Evolutionary conservation across 495 filamentous ascomycete species (phyloP).

Genomic region (Penicillium atrosanguineum): DNA sequence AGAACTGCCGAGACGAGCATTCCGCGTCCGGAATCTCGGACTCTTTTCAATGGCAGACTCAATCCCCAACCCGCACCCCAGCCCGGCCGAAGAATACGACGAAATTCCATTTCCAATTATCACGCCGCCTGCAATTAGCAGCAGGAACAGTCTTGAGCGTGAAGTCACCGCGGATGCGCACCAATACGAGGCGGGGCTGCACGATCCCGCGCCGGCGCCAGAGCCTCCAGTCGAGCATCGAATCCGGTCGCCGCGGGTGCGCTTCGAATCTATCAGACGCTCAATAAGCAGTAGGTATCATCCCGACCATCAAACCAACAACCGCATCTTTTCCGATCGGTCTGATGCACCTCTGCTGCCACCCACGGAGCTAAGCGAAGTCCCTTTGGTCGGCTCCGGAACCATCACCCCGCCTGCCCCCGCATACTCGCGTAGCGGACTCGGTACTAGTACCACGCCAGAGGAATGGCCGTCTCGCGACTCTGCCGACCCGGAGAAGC

Average conservation of each 20-base stretch:
- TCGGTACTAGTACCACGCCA: conserved; percentile 7
- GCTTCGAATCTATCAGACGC: conserved; percentile 25
- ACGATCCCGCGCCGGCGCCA: not conserved
- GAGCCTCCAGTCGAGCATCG: conserved; percentile 1
- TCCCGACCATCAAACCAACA: conserved; percentile 2
- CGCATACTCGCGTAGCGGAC: conserved; percentile 19
- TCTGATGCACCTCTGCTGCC: conserved; percentile 16
- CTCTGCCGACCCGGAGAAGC: conserved; percentile 14
- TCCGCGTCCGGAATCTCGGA: not conserved
- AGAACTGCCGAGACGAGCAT: not conserved
- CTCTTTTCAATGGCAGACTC: not conserved
- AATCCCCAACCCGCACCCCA: conserved; percentile 22
- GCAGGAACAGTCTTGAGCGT: conserved; percentile 17
- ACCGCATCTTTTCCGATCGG: conserved; percentile 5
- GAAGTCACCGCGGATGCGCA: conserved; percentile 16
- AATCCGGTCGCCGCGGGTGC: conserved; percentile 22
- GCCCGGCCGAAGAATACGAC: conserved; percentile 24
- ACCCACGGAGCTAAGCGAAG: conserved; percentile 13
- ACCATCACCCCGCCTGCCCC: conserved; percentile 30
- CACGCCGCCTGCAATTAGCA: not conserved
- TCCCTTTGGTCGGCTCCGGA: conserved; percentile 15
- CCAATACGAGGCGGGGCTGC: conserved; percentile 16
- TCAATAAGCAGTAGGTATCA: conserved; percentile 12
- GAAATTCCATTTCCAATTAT: conserved; percentile 21
- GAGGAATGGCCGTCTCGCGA: not conserved